These are phyloP conservation scores for Plasmopara viticola DNA, from an alignment of 352 stramenopile genomes.

Conservation along the genomic window DNA sequence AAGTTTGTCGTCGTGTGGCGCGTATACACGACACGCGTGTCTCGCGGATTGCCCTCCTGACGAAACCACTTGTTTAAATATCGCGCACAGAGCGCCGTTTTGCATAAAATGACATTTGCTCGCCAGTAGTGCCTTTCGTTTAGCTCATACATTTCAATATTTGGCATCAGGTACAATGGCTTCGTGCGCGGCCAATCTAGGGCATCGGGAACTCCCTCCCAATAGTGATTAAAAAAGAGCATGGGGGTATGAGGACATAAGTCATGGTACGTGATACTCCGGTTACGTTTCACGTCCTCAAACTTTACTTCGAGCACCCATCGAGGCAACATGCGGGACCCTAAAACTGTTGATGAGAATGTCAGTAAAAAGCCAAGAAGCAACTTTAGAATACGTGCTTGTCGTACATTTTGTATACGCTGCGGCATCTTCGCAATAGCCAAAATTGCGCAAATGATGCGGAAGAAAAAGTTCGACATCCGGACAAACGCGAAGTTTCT, in stretches of 20 bases:
- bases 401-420: constrained; percentile 55
- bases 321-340: constrained; percentile 34
- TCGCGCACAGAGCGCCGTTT: constrained; percentile 34
- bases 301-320: constrained; percentile 41
- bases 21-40: constrained; percentile 38
- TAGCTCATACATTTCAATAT: constrained; percentile 9
- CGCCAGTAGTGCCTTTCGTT: constrained; percentile 33
- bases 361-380: constrained; percentile 1
- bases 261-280: constrained; percentile 40
- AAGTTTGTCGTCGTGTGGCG: constrained; percentile 2
- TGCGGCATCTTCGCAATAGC: constrained; percentile 66
- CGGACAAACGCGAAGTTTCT: constrained; percentile 40
- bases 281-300: not conserved
- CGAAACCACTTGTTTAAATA: constrained; percentile 45
- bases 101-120: constrained; percentile 40
- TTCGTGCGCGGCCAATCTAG: constrained; percentile 27
- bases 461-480: constrained; percentile 61
- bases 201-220: constrained; percentile 24
- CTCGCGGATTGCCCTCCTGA: constrained; percentile 46
- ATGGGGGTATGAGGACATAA: constrained; percentile 42
- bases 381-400: constrained; percentile 1
- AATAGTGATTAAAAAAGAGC: constrained; percentile 54
- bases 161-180: constrained; percentile 27
- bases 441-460: constrained; percentile 37
- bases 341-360: constrained; percentile 20